These are phyloP conservation scores for Aureobasidium namibiae DNA, from an alignment of 2,329 filamentous ascomycete genomes.

Conservation along the genomic window DNA sequence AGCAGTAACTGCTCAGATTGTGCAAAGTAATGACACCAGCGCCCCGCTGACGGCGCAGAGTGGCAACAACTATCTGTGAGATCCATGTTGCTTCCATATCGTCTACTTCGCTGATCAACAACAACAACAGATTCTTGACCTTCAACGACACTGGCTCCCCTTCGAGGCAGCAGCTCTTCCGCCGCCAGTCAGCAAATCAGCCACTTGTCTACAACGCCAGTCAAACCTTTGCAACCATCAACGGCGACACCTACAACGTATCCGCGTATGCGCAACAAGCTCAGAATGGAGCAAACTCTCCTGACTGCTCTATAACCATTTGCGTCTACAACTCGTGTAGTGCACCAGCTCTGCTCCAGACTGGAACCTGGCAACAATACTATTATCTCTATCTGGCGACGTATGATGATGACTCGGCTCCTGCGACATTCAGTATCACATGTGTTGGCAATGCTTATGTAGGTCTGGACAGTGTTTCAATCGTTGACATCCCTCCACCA, in stretches of 20 bases:
- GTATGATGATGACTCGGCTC: background rate
- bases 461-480: background rate
- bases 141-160: background rate
- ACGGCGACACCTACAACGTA: background rate
- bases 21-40: background rate
- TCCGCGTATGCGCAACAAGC: background rate
- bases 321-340: background rate
- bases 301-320: background rate
- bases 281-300: background rate
- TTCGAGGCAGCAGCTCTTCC: background rate
- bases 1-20: background rate
- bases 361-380: background rate
- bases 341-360: background rate
- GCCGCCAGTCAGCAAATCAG: background rate
- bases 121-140: background rate
- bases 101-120: background rate
- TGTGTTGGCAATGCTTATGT: conserved; percentile 5
- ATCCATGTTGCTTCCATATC: background rate
- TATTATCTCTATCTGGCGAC: background rate
- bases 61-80: conserved; percentile 1
- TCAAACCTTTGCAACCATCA: background rate
- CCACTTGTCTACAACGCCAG: background rate
- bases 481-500: background rate
- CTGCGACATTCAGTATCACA: conserved; percentile 1
- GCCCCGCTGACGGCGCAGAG: background rate